Evolutionary conservation across 768 basidiomycete species (phyloP).

Genomic region (Pleurotus pulmonarius): DNA sequence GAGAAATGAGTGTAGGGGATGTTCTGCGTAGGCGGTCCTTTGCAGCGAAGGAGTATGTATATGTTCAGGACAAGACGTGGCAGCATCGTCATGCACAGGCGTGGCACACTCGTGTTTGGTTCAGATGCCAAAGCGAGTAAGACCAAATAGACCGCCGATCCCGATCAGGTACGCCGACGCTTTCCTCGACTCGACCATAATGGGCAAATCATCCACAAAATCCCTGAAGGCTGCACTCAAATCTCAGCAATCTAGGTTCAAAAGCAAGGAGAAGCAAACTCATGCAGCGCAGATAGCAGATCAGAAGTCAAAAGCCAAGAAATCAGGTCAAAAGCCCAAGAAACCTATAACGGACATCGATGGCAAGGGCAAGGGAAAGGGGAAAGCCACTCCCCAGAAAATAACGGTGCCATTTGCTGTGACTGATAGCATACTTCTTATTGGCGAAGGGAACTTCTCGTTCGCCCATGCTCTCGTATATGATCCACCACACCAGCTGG

Average conservation of each 20-base stretch:
- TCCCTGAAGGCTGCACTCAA: slow-evolving; percentile 62
- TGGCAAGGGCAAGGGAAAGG: slow-evolving; percentile 35
- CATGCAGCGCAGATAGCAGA: slow-evolving; percentile 52
- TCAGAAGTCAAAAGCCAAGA: slow-evolving; percentile 36
- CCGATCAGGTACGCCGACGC: neutral
- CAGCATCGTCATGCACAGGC: slow-evolving; percentile 4
- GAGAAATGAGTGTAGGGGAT: slow-evolving; percentile 1
- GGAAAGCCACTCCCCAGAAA: slow-evolving; percentile 21
- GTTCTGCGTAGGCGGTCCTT: neutral
- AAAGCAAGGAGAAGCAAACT: slow-evolving; percentile 52
- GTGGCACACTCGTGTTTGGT: slow-evolving; percentile 8
- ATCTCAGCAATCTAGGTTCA: slow-evolving; percentile 65
- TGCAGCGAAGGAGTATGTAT: slow-evolving; percentile 1
- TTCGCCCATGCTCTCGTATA: slow-evolving; percentile 74
- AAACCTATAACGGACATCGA: neutral
- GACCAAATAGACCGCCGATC: slow-evolving; percentile 10
- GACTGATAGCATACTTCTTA: slow-evolving; percentile 66
- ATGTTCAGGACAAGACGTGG: slow-evolving; percentile 5
- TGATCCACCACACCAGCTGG: slow-evolving; percentile 39
- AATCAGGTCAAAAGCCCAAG: slow-evolving; percentile 11
- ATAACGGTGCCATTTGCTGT: slow-evolving; percentile 61
- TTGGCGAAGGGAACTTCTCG: slow-evolving; percentile 97
- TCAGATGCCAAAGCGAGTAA: neutral
- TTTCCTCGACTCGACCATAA: slow-evolving; percentile 6
- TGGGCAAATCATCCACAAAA: slow-evolving; percentile 51